These are phyloP conservation scores for Isabelozyma pseudorhagii DNA, from an alignment of 805 yeast genomes.

Conservation along the genomic window DNA sequence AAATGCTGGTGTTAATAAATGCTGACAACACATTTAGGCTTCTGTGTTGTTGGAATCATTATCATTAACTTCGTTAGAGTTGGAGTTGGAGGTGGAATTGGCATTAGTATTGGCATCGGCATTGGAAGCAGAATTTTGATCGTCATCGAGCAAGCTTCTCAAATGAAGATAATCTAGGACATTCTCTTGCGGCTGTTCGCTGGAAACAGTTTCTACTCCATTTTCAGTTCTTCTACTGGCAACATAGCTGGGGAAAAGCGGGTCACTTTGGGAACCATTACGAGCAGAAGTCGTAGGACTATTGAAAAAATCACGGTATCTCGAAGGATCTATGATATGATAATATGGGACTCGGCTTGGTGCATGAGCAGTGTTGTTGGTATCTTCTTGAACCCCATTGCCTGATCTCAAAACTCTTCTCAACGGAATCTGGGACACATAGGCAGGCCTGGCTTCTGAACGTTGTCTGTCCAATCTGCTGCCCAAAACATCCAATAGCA, in stretches of 20 bases:
- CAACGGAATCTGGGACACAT: background rate
- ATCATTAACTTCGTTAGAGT: constrained; percentile 1
- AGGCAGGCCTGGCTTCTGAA: background rate
- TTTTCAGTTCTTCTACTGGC: constrained; percentile 43
- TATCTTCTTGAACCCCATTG: constrained; percentile 3
- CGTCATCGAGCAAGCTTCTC: constrained; percentile 19
- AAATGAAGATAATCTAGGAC: constrained; percentile 26
- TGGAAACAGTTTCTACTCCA: constrained; percentile 41
- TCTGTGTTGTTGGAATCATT: background rate
- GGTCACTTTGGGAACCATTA: constrained; percentile 2
- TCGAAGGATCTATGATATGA: background rate
- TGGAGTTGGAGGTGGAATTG: background rate
- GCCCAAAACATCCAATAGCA: background rate
- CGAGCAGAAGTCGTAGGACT: background rate
- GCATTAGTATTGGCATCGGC: background rate
- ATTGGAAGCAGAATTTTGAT: background rate
- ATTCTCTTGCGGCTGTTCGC: constrained; percentile 6
- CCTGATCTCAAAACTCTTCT: constrained; percentile 10
- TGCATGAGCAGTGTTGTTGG: background rate
- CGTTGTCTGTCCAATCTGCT: background rate
- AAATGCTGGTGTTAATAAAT: background rate
- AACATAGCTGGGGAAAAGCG: constrained; percentile 46
- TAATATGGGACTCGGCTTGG: background rate
- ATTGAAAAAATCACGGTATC: background rate
- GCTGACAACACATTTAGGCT: background rate